Evolutionary conservation across 2,329 filamentous ascomycete genomes (phyloP).

Genomic region (Neurospora sp.): DNA sequence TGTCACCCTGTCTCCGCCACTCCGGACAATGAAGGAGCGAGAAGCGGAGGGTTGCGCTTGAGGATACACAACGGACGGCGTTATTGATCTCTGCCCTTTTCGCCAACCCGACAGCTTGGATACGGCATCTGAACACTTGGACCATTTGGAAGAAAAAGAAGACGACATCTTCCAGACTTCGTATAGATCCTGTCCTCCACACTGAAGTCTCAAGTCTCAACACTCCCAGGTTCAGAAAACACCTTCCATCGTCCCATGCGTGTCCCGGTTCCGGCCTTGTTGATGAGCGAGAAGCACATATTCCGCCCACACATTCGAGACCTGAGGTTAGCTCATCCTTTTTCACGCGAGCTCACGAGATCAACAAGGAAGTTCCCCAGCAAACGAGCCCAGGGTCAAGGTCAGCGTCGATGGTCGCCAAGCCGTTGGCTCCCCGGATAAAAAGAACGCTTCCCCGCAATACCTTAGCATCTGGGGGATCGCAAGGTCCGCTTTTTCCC

Average conservation of each 20-base stretch:
- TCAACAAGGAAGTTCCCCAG: neutral
- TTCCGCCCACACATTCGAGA: neutral
- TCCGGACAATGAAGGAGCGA: neutral
- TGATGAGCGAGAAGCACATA: neutral
- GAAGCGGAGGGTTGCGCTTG: neutral
- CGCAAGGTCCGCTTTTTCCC: neutral
- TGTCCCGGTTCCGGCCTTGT: neutral
- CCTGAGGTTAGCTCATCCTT: neutral
- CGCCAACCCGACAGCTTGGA: neutral
- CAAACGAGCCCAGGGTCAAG: neutral
- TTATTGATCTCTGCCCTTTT: neutral
- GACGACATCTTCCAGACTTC: neutral
- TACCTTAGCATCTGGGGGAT: neutral
- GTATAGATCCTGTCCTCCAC: neutral
- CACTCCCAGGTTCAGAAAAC: neutral
- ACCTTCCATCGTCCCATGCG: neutral
- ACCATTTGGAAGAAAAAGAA: neutral
- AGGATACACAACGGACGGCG: neutral
- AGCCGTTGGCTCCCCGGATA: neutral
- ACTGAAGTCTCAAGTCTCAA: neutral
- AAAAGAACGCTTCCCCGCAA: neutral
- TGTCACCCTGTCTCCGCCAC: neutral
- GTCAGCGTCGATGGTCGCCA: neutral
- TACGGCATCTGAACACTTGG: neutral
- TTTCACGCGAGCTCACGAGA: neutral